Evolutionary conservation across 257 asterid species (phyloP), one percentile per base, ranked within the genome.

Genomic region (Echium plantagineum): DNA sequence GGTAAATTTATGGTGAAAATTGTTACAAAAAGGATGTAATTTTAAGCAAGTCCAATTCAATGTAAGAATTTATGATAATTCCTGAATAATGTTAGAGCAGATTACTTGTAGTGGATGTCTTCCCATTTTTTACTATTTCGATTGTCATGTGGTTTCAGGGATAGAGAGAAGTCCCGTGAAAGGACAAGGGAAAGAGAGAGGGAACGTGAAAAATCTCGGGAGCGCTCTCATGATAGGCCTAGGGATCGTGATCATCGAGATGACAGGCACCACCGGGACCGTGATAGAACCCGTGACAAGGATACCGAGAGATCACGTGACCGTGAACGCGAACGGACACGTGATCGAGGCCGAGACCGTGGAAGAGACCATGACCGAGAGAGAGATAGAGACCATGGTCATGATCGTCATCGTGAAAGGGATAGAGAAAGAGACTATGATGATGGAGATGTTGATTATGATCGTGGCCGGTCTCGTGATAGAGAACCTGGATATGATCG

Each of bases 111-210:
- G 17, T 42, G 10, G 17, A 35, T 7, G 48, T 3, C 47, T 9
- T 49, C 21, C 64, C 47, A 12, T 52, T 7, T 51, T 63, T 21
- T 32, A 28, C 32, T 32, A 48, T 48, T 6, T 9, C 21, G 59
- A 56, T 18, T 22, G 38, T 9, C 4, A 17, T 12, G 58, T 42
- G 56, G 57, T 67, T 60, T 52, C 80, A 77, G 82, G 83, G 90
- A 86, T 59, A 80, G 94, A 78, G 98, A 91, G 72, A 88, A 88
- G 68, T 84, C 98, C 60, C 89, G 85, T 46, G 98, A 91, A 66
- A 78, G 89, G 76, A 86, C 76, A 32, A 74, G 81, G 67, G 94
- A 84, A 9, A 77, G 68, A 21, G 95, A 84, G 28, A 74, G 81
- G 67, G 94, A 84, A 9, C 79, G 68, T 18, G 95, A 84, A 66